Base-by-base conservation (phyloP, 2,329 filamentous ascomycete genomes). In the Epichloe typhina region DNA sequence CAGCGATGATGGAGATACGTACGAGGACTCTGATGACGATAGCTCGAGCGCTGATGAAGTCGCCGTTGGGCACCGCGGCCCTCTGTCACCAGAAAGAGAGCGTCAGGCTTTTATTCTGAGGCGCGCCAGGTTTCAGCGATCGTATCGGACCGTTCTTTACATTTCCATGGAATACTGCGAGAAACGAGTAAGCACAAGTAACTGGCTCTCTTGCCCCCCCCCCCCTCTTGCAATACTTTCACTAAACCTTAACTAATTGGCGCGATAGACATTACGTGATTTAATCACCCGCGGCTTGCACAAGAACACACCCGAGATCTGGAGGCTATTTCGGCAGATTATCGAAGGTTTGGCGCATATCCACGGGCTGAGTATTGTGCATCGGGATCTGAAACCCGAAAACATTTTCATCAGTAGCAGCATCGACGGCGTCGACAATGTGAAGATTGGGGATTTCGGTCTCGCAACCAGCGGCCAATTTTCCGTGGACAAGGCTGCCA, bases 91-190 rank as follows among this genome's bases (percentile, higher is more conserved):
- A 0, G 58, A 60, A 13, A 64, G 60, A 47, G 64, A 65, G 21
- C 61, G 62, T 37, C 59, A 61, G 9, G 56, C 54, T 17, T 58
- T 58, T 12, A 51, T 64, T 19, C 56, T 61, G 41, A 60, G 64
- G 12, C 57, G 69, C 51, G 55, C 64, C 53, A 53, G 71, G 44
- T 68, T 68, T 41, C 72, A 76, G 50, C 72, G 76, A 42, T 69
- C 79, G 4, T 76, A 79, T 53, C 79, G 79, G 49, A 90, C 85
- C 0, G 83, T 90, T 6, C 75, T 98, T 41, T 98, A 96, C 64
- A 97, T 98, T 51, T 93, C 95, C 54, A 98, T 98, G 93, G 93
- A 98, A 64, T 95, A 96, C 58, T 98, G 93, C 62, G 91, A 97
- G 64, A 93, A 91, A 62, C 80, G 86, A 57, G 82, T 84, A 69